These are phyloP conservation scores for Verticillium nubilum DNA, from an alignment of 2,329 filamentous ascomycete species.

Conservation along the genomic window DNA sequence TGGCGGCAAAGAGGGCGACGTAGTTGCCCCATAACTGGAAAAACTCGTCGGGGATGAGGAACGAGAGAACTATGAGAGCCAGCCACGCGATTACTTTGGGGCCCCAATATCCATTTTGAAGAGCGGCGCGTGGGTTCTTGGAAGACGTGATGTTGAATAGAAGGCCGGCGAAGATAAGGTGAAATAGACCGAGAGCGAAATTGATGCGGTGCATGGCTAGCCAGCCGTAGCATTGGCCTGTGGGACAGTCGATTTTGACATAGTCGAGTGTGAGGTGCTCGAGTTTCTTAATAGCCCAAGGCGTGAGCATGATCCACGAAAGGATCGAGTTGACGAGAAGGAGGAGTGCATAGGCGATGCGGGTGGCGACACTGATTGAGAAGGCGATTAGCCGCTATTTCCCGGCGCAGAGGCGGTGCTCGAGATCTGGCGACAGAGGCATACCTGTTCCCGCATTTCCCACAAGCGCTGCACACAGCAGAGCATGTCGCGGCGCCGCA, in stretches of 20 bases:
- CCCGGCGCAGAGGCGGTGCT: neutral
- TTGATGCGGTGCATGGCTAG: slow-evolving; percentile 96
- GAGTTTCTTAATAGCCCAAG: slow-evolving; percentile 95
- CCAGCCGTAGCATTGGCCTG: slow-evolving; percentile 89
- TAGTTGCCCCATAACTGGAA: slow-evolving; percentile 97
- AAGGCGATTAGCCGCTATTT: slow-evolving; percentile 8
- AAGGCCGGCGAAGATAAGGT: slow-evolving; percentile 77
- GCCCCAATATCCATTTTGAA: slow-evolving; percentile 99
- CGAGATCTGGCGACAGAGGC: neutral
- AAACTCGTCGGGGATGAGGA: slow-evolving; percentile 92
- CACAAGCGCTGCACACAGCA: slow-evolving; percentile 90
- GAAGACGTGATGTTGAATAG: slow-evolving; percentile 83
- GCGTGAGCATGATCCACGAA: slow-evolving; percentile 98
- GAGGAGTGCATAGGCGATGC: slow-evolving; percentile 92
- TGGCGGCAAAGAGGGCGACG: slow-evolving; percentile 79
- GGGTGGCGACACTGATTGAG: slow-evolving; percentile 73
- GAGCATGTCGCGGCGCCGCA: slow-evolving; percentile 96
- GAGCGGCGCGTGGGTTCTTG: slow-evolving; percentile 76
- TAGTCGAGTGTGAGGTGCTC: slow-evolving; percentile 91
- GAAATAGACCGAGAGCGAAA: slow-evolving; percentile 92
- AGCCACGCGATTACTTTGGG: slow-evolving; percentile 92
- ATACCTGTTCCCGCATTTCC: slow-evolving; percentile 93
- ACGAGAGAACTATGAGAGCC: slow-evolving; percentile 79
- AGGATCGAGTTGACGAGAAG: slow-evolving; percentile 94
- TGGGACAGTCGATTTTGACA: slow-evolving; percentile 89